Evolutionary conservation across 2,329 filamentous ascomycete species (phyloP), one percentile per base, ranked within the genome.

Genomic region (Colletotrichum shisoi): DNA sequence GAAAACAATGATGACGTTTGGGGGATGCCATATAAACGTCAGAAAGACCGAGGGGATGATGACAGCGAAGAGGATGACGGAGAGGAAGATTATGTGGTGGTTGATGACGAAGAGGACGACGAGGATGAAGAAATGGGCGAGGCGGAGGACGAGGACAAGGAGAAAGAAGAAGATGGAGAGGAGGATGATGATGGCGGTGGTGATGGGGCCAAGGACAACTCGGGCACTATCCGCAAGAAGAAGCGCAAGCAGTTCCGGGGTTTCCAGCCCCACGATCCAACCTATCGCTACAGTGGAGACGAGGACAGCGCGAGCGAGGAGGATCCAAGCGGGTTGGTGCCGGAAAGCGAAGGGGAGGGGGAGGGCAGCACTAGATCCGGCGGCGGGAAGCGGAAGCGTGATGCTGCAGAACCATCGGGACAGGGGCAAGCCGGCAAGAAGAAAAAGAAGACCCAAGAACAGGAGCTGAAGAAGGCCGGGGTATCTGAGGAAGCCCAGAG

Each of bases 401-500:
- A 57, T 37, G 45, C 12, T 8, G 27, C 4, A 31, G 54, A 27
- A 12, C 13, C 27, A 39, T 24, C 27, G 27, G 48, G 49, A 54
- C 37, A 37, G 21, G 24, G 27, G 34, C 46, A 62, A n/a, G 45
- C 27, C 13, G 13, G 15, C 15, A 58, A 59, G 60, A 57, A 21
- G 40, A 21, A 37, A 24, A 15, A 46, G 37, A 49, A 54, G 65
- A 45, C 45, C 9, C 37, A 58, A 17, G 52, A 59, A 45, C 40
- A 40, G 39, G 31, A 42, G 46, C 56, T n/a, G 6, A 54, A 58
- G 57, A 62, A 54, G 73, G 74, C 12, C 76, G 79, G 8, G 76
- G 78, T 27, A 76, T 78, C 19, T 74, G 76, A 27, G 21, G 53
- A 8, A 17, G 44, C n/a, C 69, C 69, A 52, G 76, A 74, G 3